Base-by-base conservation (phyloP, 192 early-diverging fungal genomes). In the Backusella westeae region DNA sequence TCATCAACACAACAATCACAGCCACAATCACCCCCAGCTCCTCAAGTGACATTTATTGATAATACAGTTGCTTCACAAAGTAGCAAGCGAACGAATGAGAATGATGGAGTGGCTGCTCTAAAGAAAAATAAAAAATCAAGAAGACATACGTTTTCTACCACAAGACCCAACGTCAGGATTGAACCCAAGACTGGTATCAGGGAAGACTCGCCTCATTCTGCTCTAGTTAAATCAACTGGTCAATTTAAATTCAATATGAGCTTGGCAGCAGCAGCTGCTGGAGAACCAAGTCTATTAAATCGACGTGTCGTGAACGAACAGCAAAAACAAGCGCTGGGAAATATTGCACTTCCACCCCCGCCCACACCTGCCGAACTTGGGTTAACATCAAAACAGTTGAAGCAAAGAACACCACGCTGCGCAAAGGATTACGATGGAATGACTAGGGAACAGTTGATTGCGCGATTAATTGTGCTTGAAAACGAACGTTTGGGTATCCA, bases 361-460 rank as follows among this genome's bases (percentile, higher is more conserved):
- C 77, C 77, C 17, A 78, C 77, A 36, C 39, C 71, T 38, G 36
- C 69, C 10, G 71, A 78, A 73, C 39, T 78, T 9, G 71, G 71
- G 3, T 19, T 78, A 4, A 49, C 46, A 49, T 49, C 46, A 49
- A 52, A 77, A 63, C 29, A 63, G 26, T 4, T 63, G 9, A 63
- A 63, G 4, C 56, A 63, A 14, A 8, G 7, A 29, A 63, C 1
- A 23, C 6, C 59, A 66, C 19, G n/a, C 46, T n/a, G 46, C n/a
- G 73, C 46, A 32, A 67, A 67, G 1, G 67, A 76, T 15, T 76
- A 69, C 52, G 75, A 76, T 2, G 66, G 67, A 2, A 69, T 76
- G 75, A 39, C 75, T 14, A 41, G 75, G 10, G 75, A 69, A 19
- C 26, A 76, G 14, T 35, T 76, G 15, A 42, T 76, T 46, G 67